Evolutionary conservation across 108 stramenopile species (phyloP).

Genomic region (Bacterosira constricta): DNA sequence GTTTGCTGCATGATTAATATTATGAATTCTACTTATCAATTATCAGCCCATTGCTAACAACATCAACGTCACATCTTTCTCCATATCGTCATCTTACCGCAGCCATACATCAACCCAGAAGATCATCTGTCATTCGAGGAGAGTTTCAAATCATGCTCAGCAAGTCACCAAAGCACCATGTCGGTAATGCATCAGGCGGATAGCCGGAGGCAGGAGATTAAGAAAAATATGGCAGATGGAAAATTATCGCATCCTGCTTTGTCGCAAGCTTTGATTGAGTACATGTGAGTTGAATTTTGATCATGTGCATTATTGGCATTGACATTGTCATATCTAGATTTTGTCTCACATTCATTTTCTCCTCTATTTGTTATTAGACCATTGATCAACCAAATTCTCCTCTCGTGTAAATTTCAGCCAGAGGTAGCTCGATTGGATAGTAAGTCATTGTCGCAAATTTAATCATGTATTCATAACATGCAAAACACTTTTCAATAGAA

Average conservation of each 20-base stretch:
- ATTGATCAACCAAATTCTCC: conserved; percentile 75
- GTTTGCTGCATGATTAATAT: neutral
- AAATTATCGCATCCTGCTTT: conserved; percentile 28
- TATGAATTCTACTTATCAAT: neutral
- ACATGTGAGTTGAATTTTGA: conserved; percentile 27
- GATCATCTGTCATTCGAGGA: conserved; percentile 64
- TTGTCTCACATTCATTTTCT: neutral
- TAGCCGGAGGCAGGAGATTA: conserved; percentile 29
- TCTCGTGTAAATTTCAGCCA: conserved; percentile 87
- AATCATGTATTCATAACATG: neutral
- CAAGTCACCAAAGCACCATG: conserved; percentile 30
- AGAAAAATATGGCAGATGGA: conserved; percentile 33
- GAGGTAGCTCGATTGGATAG: conserved; percentile 76
- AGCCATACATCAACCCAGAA: conserved; percentile 42
- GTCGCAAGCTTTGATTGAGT: conserved; percentile 29
- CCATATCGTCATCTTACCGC: neutral
- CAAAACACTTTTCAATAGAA: too few relatives aligned
- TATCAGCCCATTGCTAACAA: neutral
- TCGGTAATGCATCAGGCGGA: conserved; percentile 38
- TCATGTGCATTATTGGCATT: neutral
- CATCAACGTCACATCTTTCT: neutral
- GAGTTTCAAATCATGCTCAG: conserved; percentile 63
- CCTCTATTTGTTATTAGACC: conserved; percentile 33
- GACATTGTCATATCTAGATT: neutral
- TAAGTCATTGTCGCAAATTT: conserved; percentile 37